phyloP scores from a whole-genome alignment of 371 early-diverging fungal species.

The Mucor lusitanicus region DNA sequence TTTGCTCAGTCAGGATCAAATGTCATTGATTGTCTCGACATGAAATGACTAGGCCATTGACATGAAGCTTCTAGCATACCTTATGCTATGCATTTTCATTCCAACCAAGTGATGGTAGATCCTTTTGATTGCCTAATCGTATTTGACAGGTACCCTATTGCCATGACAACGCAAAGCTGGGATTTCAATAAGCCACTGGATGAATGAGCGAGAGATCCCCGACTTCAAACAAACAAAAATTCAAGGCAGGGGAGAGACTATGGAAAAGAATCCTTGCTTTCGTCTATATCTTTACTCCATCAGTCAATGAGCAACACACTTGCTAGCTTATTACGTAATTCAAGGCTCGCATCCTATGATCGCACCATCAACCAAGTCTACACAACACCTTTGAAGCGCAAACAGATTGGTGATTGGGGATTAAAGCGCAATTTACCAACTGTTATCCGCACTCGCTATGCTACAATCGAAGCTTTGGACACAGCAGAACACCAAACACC shows the following conservation, averaged over 20 bases:
- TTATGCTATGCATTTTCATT: neutral
- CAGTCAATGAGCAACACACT: slow-evolving; percentile 43
- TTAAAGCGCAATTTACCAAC: slow-evolving; percentile 75
- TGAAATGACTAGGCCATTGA: neutral
- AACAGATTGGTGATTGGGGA: slow-evolving; percentile 76
- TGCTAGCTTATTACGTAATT: slow-evolving; percentile 66
- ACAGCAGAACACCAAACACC: slow-evolving; percentile 75
- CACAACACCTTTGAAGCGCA: slow-evolving; percentile 55
- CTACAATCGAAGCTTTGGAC: slow-evolving; percentile 67
- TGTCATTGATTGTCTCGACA: neutral
- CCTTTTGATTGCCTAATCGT: neutral
- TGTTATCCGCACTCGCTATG: slow-evolving; percentile 60
- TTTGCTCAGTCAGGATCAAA: neutral
- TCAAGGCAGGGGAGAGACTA: neutral
- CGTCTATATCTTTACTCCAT: neutral
- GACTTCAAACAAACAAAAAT: neutral
- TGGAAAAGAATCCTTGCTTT: neutral
- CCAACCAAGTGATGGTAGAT: neutral
- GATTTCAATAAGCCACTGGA: neutral
- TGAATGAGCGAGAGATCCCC: neutral
- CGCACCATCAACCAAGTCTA: slow-evolving; percentile 73
- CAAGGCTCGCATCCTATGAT: slow-evolving; percentile 74
- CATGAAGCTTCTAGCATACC: neutral
- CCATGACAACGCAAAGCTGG: neutral
- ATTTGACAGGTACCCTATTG: neutral